Conservation (phyloP, 805 yeast genomes). For the Jamesozyma jinghongensis region DNA sequence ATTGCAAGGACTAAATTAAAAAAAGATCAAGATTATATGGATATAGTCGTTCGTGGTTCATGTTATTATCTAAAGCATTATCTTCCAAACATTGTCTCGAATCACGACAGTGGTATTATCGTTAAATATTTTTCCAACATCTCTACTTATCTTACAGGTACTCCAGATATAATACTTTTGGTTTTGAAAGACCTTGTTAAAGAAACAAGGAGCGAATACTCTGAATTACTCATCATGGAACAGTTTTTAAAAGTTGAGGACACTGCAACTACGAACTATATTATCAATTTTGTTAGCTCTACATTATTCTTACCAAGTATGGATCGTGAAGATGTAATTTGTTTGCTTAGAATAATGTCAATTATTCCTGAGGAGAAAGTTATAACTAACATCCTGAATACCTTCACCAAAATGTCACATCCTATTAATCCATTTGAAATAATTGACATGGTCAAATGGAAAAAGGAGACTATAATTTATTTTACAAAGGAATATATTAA, state of each 20-base stretch:
- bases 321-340: constrained; percentile 8
- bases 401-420: constrained; percentile 6
- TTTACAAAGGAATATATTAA: constrained; percentile 8
- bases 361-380: constrained; percentile 10
- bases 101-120: no score
- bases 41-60: no score
- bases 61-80: no score
- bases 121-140: no score
- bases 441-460: constrained; percentile 10
- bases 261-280: constrained; percentile 7
- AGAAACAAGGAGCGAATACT: constrained; percentile 4
- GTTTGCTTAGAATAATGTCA: constrained; percentile 13
- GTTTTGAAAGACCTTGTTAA: constrained; percentile 12
- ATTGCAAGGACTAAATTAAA: no score
- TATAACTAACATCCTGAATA: constrained; percentile 12
- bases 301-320: constrained; percentile 15
- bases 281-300: constrained; percentile 21
- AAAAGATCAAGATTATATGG: no score
- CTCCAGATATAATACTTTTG: constrained; percentile 2
- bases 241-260: constrained; percentile 12
- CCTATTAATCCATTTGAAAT: constrained; percentile 5
- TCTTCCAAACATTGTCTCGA: no score
- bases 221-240: constrained; percentile 12
- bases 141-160: no score
- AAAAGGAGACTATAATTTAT: constrained; percentile 6